Percentiles rank a stretch among this genome's conserved stretches.
Conservation (phyloP, 2,329 filamentous ascomycete genomes). For the Exophiala calicioides region DNA sequence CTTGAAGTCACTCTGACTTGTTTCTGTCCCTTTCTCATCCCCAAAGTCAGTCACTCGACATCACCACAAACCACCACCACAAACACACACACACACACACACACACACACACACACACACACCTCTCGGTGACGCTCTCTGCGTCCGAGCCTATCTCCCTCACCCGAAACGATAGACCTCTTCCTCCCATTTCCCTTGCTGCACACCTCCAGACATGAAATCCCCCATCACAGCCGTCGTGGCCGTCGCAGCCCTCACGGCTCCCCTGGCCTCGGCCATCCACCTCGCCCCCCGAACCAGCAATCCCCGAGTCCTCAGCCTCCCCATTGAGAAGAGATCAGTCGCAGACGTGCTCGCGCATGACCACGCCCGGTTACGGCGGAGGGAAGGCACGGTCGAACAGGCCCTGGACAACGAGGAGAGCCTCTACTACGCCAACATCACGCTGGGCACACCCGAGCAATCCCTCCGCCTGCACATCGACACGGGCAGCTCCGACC, state of each 20-base stretch:
- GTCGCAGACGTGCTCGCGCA: constrained; percentile 24
- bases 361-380: constrained; percentile 22
- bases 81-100: too few relatives aligned
- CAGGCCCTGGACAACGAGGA: constrained; percentile 29
- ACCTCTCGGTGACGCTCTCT: too few relatives aligned
- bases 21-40: too few relatives aligned
- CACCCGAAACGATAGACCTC: too few relatives aligned
- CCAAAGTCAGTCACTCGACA: too few relatives aligned
- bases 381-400: constrained; percentile 22
- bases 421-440: constrained; percentile 54
- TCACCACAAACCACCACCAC: too few relatives aligned
- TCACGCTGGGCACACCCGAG: constrained; percentile 57
- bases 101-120: too few relatives aligned
- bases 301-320: constrained; percentile 27
- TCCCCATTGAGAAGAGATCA: constrained; percentile 25
- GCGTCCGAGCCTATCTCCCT: too few relatives aligned
- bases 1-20: too few relatives aligned
- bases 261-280: constrained; percentile 30
- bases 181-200: not conserved
- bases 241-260: constrained; percentile 13
- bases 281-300: constrained; percentile 26
- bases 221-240: constrained; percentile 8
- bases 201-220: constrained; percentile 12
- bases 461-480: constrained; percentile 59
- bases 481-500: constrained; percentile 64